A percentile compares a stretch with the other conserved stretches of the same genome.
phyloP scores from a whole-genome alignment of 805 yeast genomes.

The Teunomyces lycoperdinae region DNA sequence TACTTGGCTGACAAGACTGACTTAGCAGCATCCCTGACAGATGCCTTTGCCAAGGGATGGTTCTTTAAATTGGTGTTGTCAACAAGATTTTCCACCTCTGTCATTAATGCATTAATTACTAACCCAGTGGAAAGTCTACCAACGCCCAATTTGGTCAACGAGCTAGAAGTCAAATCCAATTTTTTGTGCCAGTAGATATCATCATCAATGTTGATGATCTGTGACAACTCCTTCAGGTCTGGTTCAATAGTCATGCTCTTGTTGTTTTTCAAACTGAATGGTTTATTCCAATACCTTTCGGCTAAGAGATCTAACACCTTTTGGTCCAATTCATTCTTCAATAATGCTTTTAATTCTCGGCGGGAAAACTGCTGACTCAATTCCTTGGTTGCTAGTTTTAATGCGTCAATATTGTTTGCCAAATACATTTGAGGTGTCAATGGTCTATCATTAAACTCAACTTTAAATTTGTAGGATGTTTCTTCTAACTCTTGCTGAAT shows the following conservation, averaged over 20 bases:
- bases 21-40: conserved; percentile 81
- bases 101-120: conserved; percentile 73
- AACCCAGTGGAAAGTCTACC: conserved; percentile 86
- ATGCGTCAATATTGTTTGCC: conserved; percentile 84
- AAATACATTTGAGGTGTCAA: conserved; percentile 92
- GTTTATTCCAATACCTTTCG: conserved; percentile 86
- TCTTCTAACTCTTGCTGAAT: conserved; percentile 93
- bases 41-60: conserved; percentile 82
- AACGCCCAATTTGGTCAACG: conserved; percentile 87
- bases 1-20: conserved; percentile 74
- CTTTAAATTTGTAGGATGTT: conserved; percentile 87
- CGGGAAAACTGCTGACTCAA: conserved; percentile 80
- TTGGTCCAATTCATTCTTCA: conserved; percentile 86
- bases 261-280: conserved; percentile 25
- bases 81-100: conserved; percentile 73
- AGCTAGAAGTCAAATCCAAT: conserved; percentile 77
- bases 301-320: conserved; percentile 84
- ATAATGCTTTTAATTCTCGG: conserved; percentile 71
- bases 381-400: conserved; percentile 85
- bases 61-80: conserved; percentile 72
- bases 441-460: conserved; percentile 92
- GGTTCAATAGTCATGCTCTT: conserved; percentile 39
- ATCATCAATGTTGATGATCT: conserved; percentile 48
- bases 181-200: conserved; percentile 86
- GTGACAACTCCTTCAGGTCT: conserved; percentile 53